phyloP scores from a whole-genome alignment of 1,139 yeast genomes.

The Yamadazyma sp. region DNA sequence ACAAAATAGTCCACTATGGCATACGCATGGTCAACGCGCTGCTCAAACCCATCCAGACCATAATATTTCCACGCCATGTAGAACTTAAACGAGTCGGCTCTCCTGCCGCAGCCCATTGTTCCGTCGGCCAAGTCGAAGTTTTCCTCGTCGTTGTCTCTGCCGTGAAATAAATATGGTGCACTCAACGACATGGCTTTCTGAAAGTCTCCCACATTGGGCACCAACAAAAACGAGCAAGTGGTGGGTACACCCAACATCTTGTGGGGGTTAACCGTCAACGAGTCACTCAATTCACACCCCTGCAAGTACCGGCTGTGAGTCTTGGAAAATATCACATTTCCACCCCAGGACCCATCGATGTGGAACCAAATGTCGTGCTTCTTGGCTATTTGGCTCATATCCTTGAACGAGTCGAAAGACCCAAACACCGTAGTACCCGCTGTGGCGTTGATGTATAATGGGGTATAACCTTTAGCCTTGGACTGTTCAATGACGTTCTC shows the following conservation, averaged over 20 bases:
- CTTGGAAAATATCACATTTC: conserved; percentile 69
- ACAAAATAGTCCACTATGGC: conserved; percentile 63
- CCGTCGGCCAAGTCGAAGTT: conserved; percentile 84
- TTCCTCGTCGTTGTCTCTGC: conserved; percentile 50
- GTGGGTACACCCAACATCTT: conserved; percentile 90
- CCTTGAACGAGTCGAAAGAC: conserved; percentile 68
- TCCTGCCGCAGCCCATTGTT: conserved; percentile 90
- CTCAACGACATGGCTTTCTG: conserved; percentile 71
- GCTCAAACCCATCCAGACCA: conserved; percentile 58
- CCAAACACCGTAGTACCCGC: conserved; percentile 93
- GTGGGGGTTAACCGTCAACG: conserved; percentile 85
- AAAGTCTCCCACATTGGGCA: conserved; percentile 67
- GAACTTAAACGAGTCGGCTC: conserved; percentile 79
- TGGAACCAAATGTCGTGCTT: conserved; percentile 69
- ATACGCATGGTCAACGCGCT: conserved; percentile 72
- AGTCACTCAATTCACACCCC: conserved; percentile 69
- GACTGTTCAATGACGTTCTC: conserved; percentile 46
- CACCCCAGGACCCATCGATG: conserved; percentile 93
- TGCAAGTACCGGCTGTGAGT: conserved; percentile 46
- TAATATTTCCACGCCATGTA: conserved; percentile 82
- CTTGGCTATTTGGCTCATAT: conserved; percentile 55
- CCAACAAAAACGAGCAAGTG: conserved; percentile 76
- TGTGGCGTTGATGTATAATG: conserved; percentile 76
- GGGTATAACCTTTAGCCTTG: conserved; percentile 57
- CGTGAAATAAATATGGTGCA: conserved; percentile 84